Percentiles rank a stretch among this genome's conserved stretches.
Conservation (phyloP, 1,284 basidiomycete species). For the Sporisorium graminicola region DNA sequence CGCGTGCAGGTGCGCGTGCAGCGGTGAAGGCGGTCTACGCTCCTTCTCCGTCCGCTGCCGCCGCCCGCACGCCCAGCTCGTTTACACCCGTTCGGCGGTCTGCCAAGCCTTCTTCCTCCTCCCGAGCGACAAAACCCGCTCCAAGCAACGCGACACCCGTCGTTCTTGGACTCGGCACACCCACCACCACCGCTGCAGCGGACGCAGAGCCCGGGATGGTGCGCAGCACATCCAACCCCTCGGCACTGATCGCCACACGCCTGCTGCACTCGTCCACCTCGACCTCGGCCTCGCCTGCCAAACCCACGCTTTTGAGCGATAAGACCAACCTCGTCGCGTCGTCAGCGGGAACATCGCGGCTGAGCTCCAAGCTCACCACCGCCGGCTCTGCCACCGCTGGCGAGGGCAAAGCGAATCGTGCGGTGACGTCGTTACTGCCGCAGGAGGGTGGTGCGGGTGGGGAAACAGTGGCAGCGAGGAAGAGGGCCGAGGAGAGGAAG, state of each 20-base stretch:
- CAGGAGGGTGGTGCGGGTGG: not conserved
- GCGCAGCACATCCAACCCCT: constrained; percentile 39
- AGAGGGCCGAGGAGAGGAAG: constrained; percentile 3
- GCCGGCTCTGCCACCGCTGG: not conserved
- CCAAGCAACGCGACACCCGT: constrained; percentile 1
- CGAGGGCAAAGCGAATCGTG: not conserved
- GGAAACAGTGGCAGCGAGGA: not conserved
- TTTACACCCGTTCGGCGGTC: constrained; percentile 33
- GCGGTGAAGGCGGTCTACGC: constrained; percentile 31
- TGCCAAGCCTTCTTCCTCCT: not conserved
- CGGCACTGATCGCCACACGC: constrained; percentile 31
- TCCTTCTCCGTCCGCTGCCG: constrained; percentile 8
- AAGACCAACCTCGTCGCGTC: constrained; percentile 20
- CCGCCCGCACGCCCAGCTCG: not conserved
- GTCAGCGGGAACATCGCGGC: constrained; percentile 3
- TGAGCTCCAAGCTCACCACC: constrained; percentile 13
- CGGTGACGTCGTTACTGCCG: not conserved
- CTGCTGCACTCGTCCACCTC: constrained; percentile 1
- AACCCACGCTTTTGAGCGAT: constrained; percentile 20
- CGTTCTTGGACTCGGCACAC: constrained; percentile 20
- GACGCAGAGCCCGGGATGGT: constrained; percentile 18
- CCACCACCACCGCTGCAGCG: not conserved
- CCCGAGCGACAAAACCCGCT: not conserved
- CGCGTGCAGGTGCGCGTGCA: not conserved
- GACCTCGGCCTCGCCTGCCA: not conserved